Conservation (phyloP, 2,329 filamentous ascomycete species). For the Aureobasidium sp. region DNA sequence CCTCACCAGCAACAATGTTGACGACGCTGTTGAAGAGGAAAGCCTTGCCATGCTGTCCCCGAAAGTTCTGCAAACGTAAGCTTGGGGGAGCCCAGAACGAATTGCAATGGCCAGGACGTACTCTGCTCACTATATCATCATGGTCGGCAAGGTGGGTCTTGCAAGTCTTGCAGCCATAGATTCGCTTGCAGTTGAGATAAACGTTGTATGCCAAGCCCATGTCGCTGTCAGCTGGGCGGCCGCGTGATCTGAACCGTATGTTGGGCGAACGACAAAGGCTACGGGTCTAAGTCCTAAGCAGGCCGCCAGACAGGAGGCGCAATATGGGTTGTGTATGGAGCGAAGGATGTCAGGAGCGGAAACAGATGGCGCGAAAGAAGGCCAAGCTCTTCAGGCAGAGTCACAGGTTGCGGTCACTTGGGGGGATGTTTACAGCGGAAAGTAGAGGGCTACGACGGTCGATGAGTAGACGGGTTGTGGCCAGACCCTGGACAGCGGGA, state of each 20-base stretch:
- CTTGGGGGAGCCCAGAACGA: slow-evolving; percentile 1
- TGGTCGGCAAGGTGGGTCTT: slow-evolving; percentile 93
- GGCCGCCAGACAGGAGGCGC: background rate
- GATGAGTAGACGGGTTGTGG: background rate
- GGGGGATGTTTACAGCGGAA: background rate
- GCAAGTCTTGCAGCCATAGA: slow-evolving; percentile 58
- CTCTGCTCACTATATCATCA: slow-evolving; percentile 89
- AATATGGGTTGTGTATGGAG: background rate
- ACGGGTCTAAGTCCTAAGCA: background rate
- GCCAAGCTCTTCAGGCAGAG: background rate
- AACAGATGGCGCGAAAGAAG: background rate
- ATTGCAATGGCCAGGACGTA: slow-evolving; percentile 36
- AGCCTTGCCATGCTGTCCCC: slow-evolving; percentile 95
- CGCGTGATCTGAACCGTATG: slow-evolving; percentile 10
- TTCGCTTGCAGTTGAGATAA: slow-evolving; percentile 17
- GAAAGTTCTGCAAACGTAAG: slow-evolving; percentile 65
- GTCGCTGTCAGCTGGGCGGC: slow-evolving; percentile 11
- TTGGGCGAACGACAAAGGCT: background rate
- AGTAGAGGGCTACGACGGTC: background rate
- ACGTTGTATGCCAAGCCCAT: slow-evolving; percentile 19
- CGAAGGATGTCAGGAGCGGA: background rate
- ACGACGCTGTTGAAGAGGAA: slow-evolving; percentile 94
- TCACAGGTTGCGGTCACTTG: background rate
- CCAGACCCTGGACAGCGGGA: background rate
- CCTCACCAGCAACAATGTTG: slow-evolving; percentile 74